Conservation (phyloP, 257 asterid genomes). For the Cruciata laevipes region DNA sequence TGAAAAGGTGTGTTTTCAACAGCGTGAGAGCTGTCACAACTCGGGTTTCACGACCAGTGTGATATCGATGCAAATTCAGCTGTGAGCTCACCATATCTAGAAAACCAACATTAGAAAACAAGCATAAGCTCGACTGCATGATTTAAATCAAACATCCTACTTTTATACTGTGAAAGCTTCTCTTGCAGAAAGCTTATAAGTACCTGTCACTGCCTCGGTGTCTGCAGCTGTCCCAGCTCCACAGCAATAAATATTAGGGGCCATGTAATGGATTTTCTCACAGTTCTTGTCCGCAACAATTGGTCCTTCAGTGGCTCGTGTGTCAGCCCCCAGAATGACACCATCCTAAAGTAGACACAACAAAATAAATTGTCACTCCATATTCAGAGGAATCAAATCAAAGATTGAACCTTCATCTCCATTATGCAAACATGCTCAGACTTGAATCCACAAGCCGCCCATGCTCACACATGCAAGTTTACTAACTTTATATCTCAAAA, state of each 20-base stretch:
- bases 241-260: constrained; percentile 73
- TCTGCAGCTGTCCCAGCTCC: constrained; percentile 98
- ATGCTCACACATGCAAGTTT: neutral
- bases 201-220: constrained; percentile 94
- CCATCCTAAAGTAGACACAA: constrained; percentile 53
- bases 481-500: neutral
- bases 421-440: neutral
- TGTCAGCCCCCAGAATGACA: constrained; percentile 97
- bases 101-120: constrained; percentile 5
- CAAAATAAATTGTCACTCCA: constrained; percentile 13
- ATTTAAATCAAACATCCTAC: neutral
- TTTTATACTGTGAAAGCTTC: neutral
- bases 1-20: constrained; percentile 81
- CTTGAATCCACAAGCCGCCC: neutral
- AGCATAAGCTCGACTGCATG: constrained; percentile 4
- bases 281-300: constrained; percentile 98
- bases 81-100: constrained; percentile 96
- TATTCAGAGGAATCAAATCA: neutral
- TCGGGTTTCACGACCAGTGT: constrained; percentile 91
- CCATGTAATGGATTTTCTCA: constrained; percentile 94
- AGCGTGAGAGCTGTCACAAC: constrained; percentile 86
- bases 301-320: constrained; percentile 98
- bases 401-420: neutral
- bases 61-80: constrained; percentile 76
- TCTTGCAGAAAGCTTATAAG: neutral